These are phyloP conservation scores for Xylaria telfairii DNA, from an alignment of 495 filamentous ascomycete genomes.

Conservation along the genomic window DNA sequence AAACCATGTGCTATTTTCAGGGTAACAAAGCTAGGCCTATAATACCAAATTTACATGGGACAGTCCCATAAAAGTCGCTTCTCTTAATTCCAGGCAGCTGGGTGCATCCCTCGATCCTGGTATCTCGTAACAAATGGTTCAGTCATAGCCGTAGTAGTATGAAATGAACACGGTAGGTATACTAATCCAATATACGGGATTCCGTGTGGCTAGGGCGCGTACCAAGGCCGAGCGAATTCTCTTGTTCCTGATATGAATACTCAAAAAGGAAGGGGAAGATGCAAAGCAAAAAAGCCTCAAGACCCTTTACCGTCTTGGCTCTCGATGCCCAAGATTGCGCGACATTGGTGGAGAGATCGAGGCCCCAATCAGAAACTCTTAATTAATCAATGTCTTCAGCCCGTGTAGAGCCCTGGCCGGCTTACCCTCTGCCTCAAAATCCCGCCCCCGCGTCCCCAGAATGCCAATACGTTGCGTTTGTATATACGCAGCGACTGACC, in stretches of 20 bases:
- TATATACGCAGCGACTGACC: background rate
- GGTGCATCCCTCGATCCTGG: background rate
- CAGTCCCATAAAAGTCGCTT: background rate
- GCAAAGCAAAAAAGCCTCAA: conserved; percentile 19
- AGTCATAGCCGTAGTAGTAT: background rate
- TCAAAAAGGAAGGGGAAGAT: background rate
- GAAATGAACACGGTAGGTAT: background rate
- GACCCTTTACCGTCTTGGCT: conserved; percentile 7
- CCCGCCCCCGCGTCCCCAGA: conserved; percentile 20
- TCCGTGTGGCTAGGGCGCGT: conserved; percentile 8
- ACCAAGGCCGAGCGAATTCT: conserved; percentile 7
- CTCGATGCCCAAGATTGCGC: conserved; percentile 15
- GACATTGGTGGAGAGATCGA: conserved; percentile 5
- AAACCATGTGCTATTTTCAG: background rate
- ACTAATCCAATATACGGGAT: background rate
- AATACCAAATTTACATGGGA: background rate
- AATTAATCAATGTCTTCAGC: conserved; percentile 8
- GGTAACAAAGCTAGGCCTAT: conserved; percentile 3
- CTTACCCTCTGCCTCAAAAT: conserved; percentile 4
- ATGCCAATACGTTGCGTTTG: background rate
- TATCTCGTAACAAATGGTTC: background rate
- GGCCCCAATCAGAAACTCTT: conserved; percentile 15
- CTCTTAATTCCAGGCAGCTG: background rate
- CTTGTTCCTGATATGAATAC: conserved; percentile 6
- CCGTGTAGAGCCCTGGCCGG: background rate